A percentile compares a stretch with the other conserved stretches of the same genome.
Conservation (phyloP, 352 stramenopile genomes). For the Phytophthora constricta region DNA sequence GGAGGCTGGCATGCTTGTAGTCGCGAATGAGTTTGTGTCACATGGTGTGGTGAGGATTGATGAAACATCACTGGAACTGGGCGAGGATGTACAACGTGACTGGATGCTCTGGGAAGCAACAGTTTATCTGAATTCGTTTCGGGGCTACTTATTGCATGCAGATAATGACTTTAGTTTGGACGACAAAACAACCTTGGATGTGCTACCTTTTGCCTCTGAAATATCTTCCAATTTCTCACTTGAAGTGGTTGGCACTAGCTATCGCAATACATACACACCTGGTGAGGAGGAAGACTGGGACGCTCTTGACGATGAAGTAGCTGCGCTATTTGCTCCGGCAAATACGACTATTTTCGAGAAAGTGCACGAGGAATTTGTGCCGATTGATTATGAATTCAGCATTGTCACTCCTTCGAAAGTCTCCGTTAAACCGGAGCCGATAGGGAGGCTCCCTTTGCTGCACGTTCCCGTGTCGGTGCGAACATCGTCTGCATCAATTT, state of each 20-base stretch:
- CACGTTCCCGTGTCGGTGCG: constrained; percentile 23
- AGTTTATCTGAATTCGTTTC: constrained; percentile 62
- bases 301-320: constrained; percentile 33
- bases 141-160: constrained; percentile 59
- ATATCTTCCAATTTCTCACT: constrained; percentile 65
- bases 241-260: constrained; percentile 68
- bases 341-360: constrained; percentile 38
- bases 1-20: constrained; percentile 54
- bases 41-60: constrained; percentile 43
- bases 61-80: neutral
- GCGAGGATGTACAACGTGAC: neutral
- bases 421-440: constrained; percentile 16
- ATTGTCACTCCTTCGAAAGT: constrained; percentile 30
- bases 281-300: constrained; percentile 24
- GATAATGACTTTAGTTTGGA: constrained; percentile 13
- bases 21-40: constrained; percentile 62
- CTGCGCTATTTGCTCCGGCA: constrained; percentile 38
- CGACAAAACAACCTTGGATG: constrained; percentile 11
- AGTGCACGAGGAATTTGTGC: constrained; percentile 58
- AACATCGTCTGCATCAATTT: constrained; percentile 17
- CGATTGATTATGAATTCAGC: constrained; percentile 56
- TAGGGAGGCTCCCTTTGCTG: constrained; percentile 16
- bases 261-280: constrained; percentile 41
- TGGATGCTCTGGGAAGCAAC: constrained; percentile 69
- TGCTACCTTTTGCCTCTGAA: constrained; percentile 42